These are phyloP conservation scores for Xylaria scruposa DNA, from an alignment of 495 filamentous ascomycete genomes.

Conservation along the genomic window DNA sequence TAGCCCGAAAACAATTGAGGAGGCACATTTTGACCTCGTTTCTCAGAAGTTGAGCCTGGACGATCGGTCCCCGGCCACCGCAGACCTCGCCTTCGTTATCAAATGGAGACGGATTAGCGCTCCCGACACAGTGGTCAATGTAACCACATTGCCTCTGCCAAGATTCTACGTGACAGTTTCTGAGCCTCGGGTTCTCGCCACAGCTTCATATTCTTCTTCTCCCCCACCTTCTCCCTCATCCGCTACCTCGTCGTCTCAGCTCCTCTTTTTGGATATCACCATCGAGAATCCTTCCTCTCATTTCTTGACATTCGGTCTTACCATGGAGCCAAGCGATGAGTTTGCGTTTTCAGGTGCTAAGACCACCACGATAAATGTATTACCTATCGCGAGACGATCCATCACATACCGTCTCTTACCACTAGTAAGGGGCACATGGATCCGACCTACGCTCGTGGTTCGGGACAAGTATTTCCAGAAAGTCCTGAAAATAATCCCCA, in stretches of 20 bases:
- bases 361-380: conserved; percentile 72
- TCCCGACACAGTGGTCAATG: conserved; percentile 53
- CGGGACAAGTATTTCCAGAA: conserved; percentile 92
- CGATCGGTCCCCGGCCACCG: conserved; percentile 71
- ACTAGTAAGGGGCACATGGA: conserved; percentile 66
- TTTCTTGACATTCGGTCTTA: conserved; percentile 87
- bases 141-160: conserved; percentile 71
- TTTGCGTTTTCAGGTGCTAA: conserved; percentile 96
- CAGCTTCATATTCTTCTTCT: conserved; percentile 54
- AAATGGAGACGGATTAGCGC: conserved; percentile 68
- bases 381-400: conserved; percentile 75
- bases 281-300: conserved; percentile 95
- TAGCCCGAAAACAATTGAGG: conserved; percentile 67
- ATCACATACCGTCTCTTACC: conserved; percentile 75
- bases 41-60: conserved; percentile 78
- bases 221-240: conserved; percentile 24
- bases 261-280: conserved; percentile 63
- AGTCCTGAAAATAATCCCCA: conserved; percentile 72
- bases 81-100: conserved; percentile 79
- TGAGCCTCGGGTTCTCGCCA: conserved; percentile 87
- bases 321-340: conserved; percentile 89
- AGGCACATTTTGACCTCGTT: conserved; percentile 72
- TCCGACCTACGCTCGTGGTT: conserved; percentile 74
- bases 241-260: conserved; percentile 29
- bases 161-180: conserved; percentile 78